Conservation (phyloP, 495 filamentous ascomycete species). For the Penicillium longicatenatum region DNA sequence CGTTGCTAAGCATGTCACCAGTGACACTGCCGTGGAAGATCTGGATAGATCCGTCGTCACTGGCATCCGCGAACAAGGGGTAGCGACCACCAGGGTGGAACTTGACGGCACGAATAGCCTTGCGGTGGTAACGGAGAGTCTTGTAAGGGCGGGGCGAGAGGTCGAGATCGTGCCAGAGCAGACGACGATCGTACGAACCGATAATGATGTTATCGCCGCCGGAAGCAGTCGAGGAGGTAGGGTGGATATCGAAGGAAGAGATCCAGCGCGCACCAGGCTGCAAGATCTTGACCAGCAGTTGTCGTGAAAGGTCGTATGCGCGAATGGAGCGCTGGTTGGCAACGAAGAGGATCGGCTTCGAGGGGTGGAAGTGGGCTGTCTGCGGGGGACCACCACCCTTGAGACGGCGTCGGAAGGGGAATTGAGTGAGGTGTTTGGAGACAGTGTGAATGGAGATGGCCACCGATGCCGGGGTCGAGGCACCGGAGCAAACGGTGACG, state of each 20-base stretch:
- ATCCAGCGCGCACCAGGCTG: conserved; percentile 96
- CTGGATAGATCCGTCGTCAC: conserved; percentile 91
- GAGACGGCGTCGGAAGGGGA: conserved; percentile 77
- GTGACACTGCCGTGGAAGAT: conserved; percentile 97
- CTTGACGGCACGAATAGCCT: conserved; percentile 84
- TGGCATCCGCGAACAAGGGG: conserved; percentile 89
- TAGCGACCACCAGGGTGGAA: conserved; percentile 78
- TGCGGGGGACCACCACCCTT: conserved; percentile 83
- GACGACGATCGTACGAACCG: conserved; percentile 87
- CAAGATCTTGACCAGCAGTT: conserved; percentile 86
- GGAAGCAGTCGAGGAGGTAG: conserved; percentile 52
- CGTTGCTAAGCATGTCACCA: conserved; percentile 91
- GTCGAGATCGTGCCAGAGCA: conserved; percentile 97
- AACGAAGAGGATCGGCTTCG: conserved; percentile 89
- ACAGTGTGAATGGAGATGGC: conserved; percentile 96
- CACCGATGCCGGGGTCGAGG: conserved; percentile 61
- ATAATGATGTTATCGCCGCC: conserved; percentile 92
- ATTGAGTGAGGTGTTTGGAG: conserved; percentile 90
- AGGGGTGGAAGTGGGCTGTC: conserved; percentile 91
- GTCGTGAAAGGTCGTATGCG: conserved; percentile 86
- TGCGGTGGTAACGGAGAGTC: conserved; percentile 88
- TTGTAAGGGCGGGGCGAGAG: conserved; percentile 89
- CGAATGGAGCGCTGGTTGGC: conserved; percentile 91
- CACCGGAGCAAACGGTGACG: conserved; percentile 79
- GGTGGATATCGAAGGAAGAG: conserved; percentile 88